Base-by-base conservation (phyloP, 139 green algal species). In the Asterochloris sp. region DNA sequence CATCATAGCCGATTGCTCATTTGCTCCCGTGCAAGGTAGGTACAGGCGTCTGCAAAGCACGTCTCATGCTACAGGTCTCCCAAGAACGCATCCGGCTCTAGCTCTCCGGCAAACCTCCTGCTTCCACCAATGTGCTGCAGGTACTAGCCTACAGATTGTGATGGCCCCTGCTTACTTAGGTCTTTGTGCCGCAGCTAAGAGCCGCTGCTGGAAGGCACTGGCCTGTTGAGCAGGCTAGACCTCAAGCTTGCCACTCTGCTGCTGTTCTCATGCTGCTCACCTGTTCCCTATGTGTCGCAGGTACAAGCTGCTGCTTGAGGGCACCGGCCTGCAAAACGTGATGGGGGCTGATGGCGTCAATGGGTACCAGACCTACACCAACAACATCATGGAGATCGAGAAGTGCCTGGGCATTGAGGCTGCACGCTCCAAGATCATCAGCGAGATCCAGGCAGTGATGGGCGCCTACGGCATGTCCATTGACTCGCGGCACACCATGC, bases 361-460 rank as follows among this genome's bases (percentile, higher is more conserved):
- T 12, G 94, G 91, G 23, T 47, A 26, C 15, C 29, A 92, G 27
- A 97, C 93, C 21, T 92, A 74, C 26, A 98, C 92, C 86, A 99
- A 99, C 91, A 93, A 99, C 90, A 83, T 99, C 4, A 92, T 94
- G 76, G 97, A 99, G 90, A 84, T 93, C 24, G 93, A 95, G 84
- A 78, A 82, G 17, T 90, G 89, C 79, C 88, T 99, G 85, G 97
- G 96, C 85, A 99, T 99, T 71, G 97, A 99, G 89, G 95, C 94
- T n/a, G 93, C 93, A 29, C 85, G 93, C 21, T 71, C 61, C 23
- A 88, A 76, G 12, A 94, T 97, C 83, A 95, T 95, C 61, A 4
- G 63, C 13, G 93, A 99, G 90, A 98, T 99, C 86, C 85, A 96
- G 47, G 92, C 95, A 87, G 97, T 92, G 61, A 99, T 99, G 96